Base-by-base conservation (phyloP, 805 yeast genomes). In the Zygotorulaspora danielsina region DNA sequence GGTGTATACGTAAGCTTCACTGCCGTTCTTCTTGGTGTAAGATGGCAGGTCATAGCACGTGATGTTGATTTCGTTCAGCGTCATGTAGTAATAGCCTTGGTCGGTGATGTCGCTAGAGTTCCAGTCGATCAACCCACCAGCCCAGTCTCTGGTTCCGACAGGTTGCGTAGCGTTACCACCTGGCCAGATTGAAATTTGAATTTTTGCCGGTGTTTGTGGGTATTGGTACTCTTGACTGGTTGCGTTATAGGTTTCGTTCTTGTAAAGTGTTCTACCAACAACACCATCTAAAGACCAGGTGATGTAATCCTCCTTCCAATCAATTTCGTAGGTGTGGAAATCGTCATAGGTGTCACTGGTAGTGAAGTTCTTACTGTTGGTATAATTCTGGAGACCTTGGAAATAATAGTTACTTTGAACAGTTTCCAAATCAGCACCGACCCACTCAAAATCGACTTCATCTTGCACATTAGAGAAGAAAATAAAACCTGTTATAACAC, bases 81-180 rank as follows among this genome's bases (percentile, higher is more conserved):
- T 70, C 19, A 84, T 79, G 59, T 78, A 86, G 67, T 76, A 81
- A 68, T 88, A 89, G n/a, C 97, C 96, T 36, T 80, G 75, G 41
- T 82, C 68, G 44, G 69, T 54, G 42, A 88, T 75, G 63, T 87
- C 96, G 3, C 70, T 59, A 10, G 89, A 73, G 60, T 81, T 64
- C 97, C 97, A 89, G 67, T 85, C 70, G 45, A 89, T 78, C 19
- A 48, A 69, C 66, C 97, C 97, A 65, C 96, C 96, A 25, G 95
- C 84, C 89, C 89, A 88, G 41, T 71, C 82, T 45, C 75, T 70
- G 10, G 88, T 81, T 69, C 89, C 89, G 19, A 54, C 48, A 16
- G 73, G 75, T 53, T 71, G 73, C 20, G 69, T 53, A 7, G 72
- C 46, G 45, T 65, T 71, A 61, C 88, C 89, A 67, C 76, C 89